phyloP scores from a whole-genome alignment of 2,329 filamentous ascomycete species.

The Hymenotorrendiella dingleyae region DNA sequence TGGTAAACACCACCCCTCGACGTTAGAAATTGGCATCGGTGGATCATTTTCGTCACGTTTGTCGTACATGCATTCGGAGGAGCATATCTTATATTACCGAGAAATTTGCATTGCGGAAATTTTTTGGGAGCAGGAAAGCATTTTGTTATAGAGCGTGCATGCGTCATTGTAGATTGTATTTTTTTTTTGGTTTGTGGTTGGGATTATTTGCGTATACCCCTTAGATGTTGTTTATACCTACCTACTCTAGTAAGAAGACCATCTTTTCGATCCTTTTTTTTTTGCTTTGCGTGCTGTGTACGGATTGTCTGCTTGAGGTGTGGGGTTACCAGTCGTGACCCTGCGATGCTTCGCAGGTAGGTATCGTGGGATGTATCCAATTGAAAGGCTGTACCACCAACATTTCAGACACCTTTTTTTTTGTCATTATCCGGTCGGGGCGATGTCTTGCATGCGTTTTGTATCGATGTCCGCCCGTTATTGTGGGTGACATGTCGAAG shows the following conservation, averaged over 20 bases:
- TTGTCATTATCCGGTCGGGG: too few relatives aligned
- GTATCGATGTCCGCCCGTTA: too few relatives aligned
- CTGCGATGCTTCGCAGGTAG: too few relatives aligned
- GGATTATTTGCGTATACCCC: constrained; percentile 14
- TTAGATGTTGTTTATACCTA: constrained; percentile 4
- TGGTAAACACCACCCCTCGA: constrained; percentile 46
- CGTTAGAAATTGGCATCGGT: too few relatives aligned
- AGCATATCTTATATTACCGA: constrained; percentile 1
- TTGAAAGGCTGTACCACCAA: too few relatives aligned
- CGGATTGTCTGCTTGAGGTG: not conserved
- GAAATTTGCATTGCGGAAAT: constrained; percentile 2
- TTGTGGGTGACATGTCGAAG: too few relatives aligned
- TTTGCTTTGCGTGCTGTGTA: not conserved
- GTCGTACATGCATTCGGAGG: constrained; percentile 7
- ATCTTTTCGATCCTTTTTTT: not conserved
- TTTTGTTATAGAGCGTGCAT: constrained; percentile 2
- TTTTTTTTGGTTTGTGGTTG: constrained; percentile 1
- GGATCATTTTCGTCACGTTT: not conserved
- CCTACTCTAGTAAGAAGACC: not conserved
- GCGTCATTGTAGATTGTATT: constrained; percentile 3
- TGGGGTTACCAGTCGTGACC: not conserved
- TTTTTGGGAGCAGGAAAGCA: not conserved
- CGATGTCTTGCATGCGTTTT: too few relatives aligned
- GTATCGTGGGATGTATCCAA: too few relatives aligned
- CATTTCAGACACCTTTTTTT: too few relatives aligned